Conservation (phyloP, 805 yeast genomes). For the Monosporozyma yasuniensis region DNA sequence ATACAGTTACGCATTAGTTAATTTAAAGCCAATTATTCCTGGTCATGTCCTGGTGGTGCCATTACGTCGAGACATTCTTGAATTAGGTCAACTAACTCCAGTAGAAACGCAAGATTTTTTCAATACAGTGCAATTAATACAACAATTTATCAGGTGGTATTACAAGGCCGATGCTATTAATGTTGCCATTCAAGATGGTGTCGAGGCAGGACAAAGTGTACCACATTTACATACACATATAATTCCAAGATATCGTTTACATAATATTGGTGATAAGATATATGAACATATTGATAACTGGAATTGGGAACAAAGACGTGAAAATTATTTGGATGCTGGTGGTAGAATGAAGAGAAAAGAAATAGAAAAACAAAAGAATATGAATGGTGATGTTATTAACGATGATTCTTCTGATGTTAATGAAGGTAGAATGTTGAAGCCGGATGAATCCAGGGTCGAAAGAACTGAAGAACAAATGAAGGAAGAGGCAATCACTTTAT, state of each 20-base stretch:
- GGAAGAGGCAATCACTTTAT: conserved; percentile 54
- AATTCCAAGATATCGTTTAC: conserved; percentile 63
- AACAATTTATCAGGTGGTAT: conserved; percentile 52
- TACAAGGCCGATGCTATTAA: conserved; percentile 80
- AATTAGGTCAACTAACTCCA: conserved; percentile 58
- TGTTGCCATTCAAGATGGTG: conserved; percentile 93
- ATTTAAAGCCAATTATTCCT: conserved; percentile 83
- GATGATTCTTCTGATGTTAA: not conserved
- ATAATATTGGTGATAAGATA: conserved; percentile 63
- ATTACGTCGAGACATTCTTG: conserved; percentile 46
- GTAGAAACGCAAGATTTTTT: conserved; percentile 77
- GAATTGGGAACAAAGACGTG: conserved; percentile 32
- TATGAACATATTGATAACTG: conserved; percentile 61
- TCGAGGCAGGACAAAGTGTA: conserved; percentile 91
- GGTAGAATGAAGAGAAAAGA: conserved; percentile 20
- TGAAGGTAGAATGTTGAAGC: conserved; percentile 16
- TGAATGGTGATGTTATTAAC: not conserved
- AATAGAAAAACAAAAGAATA: conserved; percentile 12
- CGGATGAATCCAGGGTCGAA: conserved; percentile 47
- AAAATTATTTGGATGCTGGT: conserved; percentile 16
- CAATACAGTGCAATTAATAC: conserved; percentile 60
- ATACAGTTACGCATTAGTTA: conserved; percentile 76
- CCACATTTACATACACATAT: conserved; percentile 93
- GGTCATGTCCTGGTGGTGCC: conserved; percentile 94
- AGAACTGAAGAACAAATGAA: conserved; percentile 60